These are phyloP conservation scores for Candolleomyces efflorescens DNA, from an alignment of 768 basidiomycete species.

Conservation along the genomic window DNA sequence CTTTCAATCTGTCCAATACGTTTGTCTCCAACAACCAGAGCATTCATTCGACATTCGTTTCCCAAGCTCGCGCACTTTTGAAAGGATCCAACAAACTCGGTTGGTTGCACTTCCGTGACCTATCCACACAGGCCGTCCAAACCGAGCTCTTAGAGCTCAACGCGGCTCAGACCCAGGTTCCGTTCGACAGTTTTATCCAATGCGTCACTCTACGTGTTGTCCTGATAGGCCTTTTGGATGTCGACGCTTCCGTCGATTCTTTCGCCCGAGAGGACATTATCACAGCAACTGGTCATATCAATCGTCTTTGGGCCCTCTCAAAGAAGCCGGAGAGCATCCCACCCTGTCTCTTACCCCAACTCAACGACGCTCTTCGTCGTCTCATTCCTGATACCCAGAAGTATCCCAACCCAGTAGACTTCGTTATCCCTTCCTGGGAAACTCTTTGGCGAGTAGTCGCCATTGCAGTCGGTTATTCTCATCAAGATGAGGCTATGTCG, in stretches of 20 bases:
- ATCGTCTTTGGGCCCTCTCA: constrained; percentile 42
- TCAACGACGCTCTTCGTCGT: constrained; percentile 32
- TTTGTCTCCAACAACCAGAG: constrained; percentile 40
- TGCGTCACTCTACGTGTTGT: constrained; percentile 39
- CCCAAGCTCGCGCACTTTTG: constrained; percentile 25
- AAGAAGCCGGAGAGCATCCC: constrained; percentile 32
- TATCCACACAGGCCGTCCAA: constrained; percentile 27
- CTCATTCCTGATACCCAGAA: constrained; percentile 34
- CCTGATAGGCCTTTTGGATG: constrained; percentile 36
- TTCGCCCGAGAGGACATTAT: constrained; percentile 30
- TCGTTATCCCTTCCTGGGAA: constrained; percentile 58
- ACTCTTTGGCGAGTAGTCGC: constrained; percentile 61
- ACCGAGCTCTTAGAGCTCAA: constrained; percentile 13
- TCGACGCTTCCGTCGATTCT: constrained; percentile 21
- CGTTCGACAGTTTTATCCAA: constrained; percentile 40
- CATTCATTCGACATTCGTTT: constrained; percentile 33
- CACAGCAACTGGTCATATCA: constrained; percentile 37
- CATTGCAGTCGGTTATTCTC: constrained; percentile 32
- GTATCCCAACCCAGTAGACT: constrained; percentile 41
- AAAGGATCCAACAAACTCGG: constrained; percentile 19
- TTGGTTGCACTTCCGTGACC: constrained; percentile 30
- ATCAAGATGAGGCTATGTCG: constrained; percentile 18
- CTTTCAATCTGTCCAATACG: constrained; percentile 41
- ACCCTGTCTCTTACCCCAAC: constrained; percentile 22
- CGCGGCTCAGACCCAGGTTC: not conserved